Evolutionary conservation across 2,329 filamentous ascomycete species (phyloP).

Genomic region (Dryadomyces sulphureus): DNA sequence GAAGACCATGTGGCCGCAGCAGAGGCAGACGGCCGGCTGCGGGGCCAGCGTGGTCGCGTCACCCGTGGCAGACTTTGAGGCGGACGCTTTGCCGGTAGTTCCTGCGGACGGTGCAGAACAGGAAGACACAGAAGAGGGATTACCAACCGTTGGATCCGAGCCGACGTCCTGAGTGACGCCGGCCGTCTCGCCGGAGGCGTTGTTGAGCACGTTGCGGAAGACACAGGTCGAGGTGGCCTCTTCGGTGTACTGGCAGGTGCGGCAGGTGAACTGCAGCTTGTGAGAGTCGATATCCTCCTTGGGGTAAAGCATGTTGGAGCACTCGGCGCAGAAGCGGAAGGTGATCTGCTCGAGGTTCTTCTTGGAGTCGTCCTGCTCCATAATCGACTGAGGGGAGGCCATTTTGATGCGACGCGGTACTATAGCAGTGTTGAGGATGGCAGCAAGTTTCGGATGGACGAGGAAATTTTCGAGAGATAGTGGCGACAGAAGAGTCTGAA

Average conservation of each 20-base stretch:
- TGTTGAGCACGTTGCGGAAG: slow-evolving; percentile 88
- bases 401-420: too few species aligned
- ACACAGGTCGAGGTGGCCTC: slow-evolving; percentile 79
- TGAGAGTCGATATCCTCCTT: slow-evolving; percentile 80
- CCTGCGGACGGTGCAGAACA: slow-evolving; percentile 4
- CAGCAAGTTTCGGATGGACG: background rate
- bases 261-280: slow-evolving; percentile 86
- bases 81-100: too few species aligned
- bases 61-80: too few species aligned
- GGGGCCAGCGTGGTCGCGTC: too few species aligned
- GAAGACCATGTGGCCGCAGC: slow-evolving; percentile 28
- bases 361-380: slow-evolving; percentile 27
- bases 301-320: slow-evolving; percentile 95
- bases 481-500: too few species aligned
- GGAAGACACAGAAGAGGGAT: slow-evolving; percentile 14
- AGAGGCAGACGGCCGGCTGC: slow-evolving; percentile 26
- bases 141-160: slow-evolving; percentile 96
- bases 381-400: slow-evolving; percentile 40
- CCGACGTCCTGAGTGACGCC: slow-evolving; percentile 96
- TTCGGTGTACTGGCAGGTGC: slow-evolving; percentile 86
- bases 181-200: slow-evolving; percentile 82
- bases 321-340: slow-evolving; percentile 97
- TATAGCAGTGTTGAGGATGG: too few species aligned
- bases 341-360: slow-evolving; percentile 64
- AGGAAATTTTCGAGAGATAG: too few species aligned